A percentile compares a stretch with the other conserved stretches of the same genome.
Conservation (phyloP, 768 basidiomycete species). For the Auriscalpium vulgare region DNA sequence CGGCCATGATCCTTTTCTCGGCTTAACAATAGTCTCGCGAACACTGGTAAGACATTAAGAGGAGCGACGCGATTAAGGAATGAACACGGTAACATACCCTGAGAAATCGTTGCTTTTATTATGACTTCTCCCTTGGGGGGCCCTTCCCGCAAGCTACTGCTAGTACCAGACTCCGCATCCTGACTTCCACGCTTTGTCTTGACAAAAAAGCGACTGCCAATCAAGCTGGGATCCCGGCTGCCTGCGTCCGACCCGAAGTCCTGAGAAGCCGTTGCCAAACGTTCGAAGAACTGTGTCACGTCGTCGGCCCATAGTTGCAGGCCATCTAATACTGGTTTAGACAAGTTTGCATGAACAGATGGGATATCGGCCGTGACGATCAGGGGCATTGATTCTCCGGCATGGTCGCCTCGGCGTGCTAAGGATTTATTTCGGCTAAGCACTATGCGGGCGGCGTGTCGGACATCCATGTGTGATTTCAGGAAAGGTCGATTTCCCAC, state of each 20-base stretch:
- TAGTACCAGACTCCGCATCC: constrained; percentile 33
- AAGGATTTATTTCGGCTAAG: neutral
- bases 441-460: too few species aligned
- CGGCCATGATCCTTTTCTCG: constrained; percentile 25
- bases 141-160: constrained; percentile 17
- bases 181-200: constrained; percentile 33
- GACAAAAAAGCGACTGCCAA: constrained; percentile 74
- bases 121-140: constrained; percentile 31
- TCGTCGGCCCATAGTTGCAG: constrained; percentile 90
- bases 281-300: constrained; percentile 60
- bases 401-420: neutral
- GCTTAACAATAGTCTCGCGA: constrained; percentile 43
- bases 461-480: too few species aligned
- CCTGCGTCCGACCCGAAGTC: constrained; percentile 24
- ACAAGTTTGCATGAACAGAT: constrained; percentile 49
- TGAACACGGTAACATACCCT: constrained; percentile 19
- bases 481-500: neutral
- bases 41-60: constrained; percentile 19
- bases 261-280: constrained; percentile 19
- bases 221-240: constrained; percentile 55
- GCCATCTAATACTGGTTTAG: constrained; percentile 63
- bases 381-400: neutral
- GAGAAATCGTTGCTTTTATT: constrained; percentile 39
- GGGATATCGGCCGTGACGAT: constrained; percentile 40
- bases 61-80: neutral